These are phyloP conservation scores for Erodium moschatum DNA, from an alignment of 441 rosid species.

Conservation along the genomic window DNA sequence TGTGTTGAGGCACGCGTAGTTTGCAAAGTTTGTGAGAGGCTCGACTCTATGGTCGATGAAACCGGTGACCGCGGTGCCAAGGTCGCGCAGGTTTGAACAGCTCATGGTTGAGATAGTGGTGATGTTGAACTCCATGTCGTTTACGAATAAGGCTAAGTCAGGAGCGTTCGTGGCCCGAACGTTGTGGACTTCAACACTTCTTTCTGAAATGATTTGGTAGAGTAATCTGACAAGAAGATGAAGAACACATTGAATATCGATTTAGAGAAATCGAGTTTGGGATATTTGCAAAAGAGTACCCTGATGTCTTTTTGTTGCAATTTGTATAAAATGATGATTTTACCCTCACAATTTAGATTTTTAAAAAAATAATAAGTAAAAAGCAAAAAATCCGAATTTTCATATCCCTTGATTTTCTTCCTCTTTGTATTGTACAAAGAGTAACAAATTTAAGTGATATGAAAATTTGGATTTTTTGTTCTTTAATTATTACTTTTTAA, in stretches of 20 bases:
- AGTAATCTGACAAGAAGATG: constrained; percentile 72
- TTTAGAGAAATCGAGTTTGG: no score
- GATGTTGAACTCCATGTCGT: constrained; percentile 72
- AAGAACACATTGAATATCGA: constrained; percentile 13
- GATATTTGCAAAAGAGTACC: no score
- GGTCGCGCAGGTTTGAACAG: constrained; percentile 63
- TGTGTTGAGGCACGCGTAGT: constrained; percentile 66
- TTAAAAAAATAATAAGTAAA: no score
- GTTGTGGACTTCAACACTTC: constrained; percentile 78
- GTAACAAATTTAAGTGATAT: no score
- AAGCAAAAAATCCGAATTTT: no score
- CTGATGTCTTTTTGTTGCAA: no score
- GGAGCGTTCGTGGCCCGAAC: constrained; percentile 75
- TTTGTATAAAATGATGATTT: no score
- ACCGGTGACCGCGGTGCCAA: constrained; percentile 52
- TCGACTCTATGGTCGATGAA: constrained; percentile 41
- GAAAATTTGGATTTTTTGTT: no score
- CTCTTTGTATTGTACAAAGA: no score
- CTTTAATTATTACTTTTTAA: no score
- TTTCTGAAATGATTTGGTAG: constrained; percentile 76
- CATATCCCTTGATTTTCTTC: no score
- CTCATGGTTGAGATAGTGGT: constrained; percentile 84
- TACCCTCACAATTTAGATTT: no score
- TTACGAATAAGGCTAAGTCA: constrained; percentile 58
- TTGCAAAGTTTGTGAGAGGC: constrained; percentile 42